Evolutionary conservation across 1,139 yeast genomes (phyloP), one percentile per base, ranked within the genome.

Genomic region (Scheffersomyces insectosa): DNA sequence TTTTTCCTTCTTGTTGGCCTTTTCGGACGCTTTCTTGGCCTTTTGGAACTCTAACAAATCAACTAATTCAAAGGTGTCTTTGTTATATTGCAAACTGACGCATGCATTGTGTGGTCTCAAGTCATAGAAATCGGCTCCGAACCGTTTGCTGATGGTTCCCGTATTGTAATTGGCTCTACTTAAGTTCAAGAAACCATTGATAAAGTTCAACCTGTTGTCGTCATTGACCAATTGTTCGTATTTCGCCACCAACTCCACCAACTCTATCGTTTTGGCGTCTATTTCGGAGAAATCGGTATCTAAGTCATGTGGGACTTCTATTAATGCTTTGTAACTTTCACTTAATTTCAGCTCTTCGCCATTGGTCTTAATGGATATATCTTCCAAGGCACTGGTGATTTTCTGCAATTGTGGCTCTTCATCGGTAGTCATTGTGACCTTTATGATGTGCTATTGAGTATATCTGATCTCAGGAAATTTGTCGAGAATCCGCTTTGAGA

Each of bases 81-180:
- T 31, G 8, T 20, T 20, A 20, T 20, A 20, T 8, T 20, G 25
- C 25, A 20, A 20, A 20, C 25, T 40, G 32, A 65, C 54, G 25
- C 64, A 54, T 3, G 77, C 68, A 4, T 49, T 40, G 44, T 65
- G 56, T 5, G 59, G 58, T 33, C 78, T 51, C 49, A 62, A 45
- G 47, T 73, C 79, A 50, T 54, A 70, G 33, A 49, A 42, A n/a
- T 54, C 59, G 28, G 46, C 36, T 10, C 60, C 59, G 27, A 43
- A 59, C 6, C 52, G 41, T 29, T 45, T 45, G 16, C 33, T 31
- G 33, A 31, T 14, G 27, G 54, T 50, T 41, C 59, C 56, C 1
- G 42, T 48, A 40, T 57, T 58, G 49, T 63, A 74, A 48, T 70
- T 72, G 31, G 78, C 77, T 43, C 77, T 46, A 44, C 77, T 71